These are phyloP conservation scores for Pseudocercospora crystallina DNA, from an alignment of 2,329 filamentous ascomycete species.

Conservation along the genomic window DNA sequence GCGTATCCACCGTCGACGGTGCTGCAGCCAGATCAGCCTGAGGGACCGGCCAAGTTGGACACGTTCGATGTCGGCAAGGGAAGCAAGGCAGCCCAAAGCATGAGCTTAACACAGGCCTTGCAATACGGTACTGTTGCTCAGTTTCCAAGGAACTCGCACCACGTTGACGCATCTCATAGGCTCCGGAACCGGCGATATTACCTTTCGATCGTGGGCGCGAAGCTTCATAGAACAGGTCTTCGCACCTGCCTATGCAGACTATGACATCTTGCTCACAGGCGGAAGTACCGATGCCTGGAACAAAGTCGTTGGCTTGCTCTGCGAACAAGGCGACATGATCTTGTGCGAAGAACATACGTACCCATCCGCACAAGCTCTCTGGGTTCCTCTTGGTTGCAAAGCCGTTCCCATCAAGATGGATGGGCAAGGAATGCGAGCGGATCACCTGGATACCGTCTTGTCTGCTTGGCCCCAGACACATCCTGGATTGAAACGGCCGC, in stretches of 20 bases:
- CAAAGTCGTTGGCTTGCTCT: constrained; percentile 2
- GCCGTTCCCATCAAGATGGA: constrained; percentile 6
- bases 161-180: too few relatives aligned
- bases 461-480: neutral
- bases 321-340: constrained; percentile 4
- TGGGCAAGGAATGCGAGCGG: constrained; percentile 3
- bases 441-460: neutral
- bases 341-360: constrained; percentile 5
- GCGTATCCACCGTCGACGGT: neutral
- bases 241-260: neutral
- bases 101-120: neutral
- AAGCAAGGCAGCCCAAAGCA: neutral
- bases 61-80: neutral
- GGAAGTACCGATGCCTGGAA: constrained; percentile 7
- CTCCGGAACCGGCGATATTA: constrained; percentile 1
- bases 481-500: neutral
- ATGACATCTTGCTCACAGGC: constrained; percentile 1
- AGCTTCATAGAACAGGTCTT: neutral
- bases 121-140: neutral
- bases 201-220: neutral
- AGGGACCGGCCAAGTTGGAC: neutral
- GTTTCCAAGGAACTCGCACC: too few relatives aligned
- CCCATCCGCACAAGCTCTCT: constrained; percentile 5
- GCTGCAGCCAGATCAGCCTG: neutral
- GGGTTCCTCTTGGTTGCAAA: constrained; percentile 5